A percentile compares a stretch with the other conserved stretches of the same genome.
Evolutionary conservation across 768 basidiomycete species (phyloP).

Genomic region (Termitomyces titanicus): DNA sequence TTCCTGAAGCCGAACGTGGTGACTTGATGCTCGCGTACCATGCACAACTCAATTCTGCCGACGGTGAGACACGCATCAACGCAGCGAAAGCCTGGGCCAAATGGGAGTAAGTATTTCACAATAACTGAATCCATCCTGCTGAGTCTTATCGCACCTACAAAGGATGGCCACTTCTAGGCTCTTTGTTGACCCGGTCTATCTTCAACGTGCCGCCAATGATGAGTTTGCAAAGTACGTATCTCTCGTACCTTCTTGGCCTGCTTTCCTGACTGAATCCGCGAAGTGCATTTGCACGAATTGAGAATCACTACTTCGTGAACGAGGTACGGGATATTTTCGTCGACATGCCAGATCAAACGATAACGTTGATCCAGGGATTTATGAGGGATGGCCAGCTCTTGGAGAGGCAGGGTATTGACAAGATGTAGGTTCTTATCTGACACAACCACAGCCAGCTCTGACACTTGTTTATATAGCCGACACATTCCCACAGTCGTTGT

Average conservation of each 20-base stretch:
- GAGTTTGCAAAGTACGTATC: constrained; percentile 67
- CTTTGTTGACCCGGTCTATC: constrained; percentile 60
- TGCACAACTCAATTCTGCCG: constrained; percentile 65
- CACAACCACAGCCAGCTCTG: neutral
- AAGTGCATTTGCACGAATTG: constrained; percentile 84
- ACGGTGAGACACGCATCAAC: constrained; percentile 57
- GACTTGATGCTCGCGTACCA: constrained; percentile 88
- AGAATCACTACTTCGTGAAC: constrained; percentile 90
- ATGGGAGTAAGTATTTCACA: constrained; percentile 69
- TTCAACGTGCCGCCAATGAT: constrained; percentile 68
- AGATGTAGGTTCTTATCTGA: constrained; percentile 55
- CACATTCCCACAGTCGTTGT: constrained; percentile 82
- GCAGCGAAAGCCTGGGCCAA: constrained; percentile 88
- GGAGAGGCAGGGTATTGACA: constrained; percentile 79
- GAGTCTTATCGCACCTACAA: neutral
- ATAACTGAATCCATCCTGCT: neutral
- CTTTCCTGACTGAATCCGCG: neutral
- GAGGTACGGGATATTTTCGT: constrained; percentile 38
- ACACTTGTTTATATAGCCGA: constrained; percentile 44
- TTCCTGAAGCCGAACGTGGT: constrained; percentile 74
- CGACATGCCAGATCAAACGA: neutral
- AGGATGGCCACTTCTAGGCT: constrained; percentile 86
- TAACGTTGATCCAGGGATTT: constrained; percentile 53
- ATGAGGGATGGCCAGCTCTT: constrained; percentile 87
- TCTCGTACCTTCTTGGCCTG: neutral